A percentile compares a stretch with the other conserved stretches of the same genome.
These are phyloP conservation scores for Entamoeba invadens DNA, from an alignment of 208 protist genomes.

Conservation along the genomic window DNA sequence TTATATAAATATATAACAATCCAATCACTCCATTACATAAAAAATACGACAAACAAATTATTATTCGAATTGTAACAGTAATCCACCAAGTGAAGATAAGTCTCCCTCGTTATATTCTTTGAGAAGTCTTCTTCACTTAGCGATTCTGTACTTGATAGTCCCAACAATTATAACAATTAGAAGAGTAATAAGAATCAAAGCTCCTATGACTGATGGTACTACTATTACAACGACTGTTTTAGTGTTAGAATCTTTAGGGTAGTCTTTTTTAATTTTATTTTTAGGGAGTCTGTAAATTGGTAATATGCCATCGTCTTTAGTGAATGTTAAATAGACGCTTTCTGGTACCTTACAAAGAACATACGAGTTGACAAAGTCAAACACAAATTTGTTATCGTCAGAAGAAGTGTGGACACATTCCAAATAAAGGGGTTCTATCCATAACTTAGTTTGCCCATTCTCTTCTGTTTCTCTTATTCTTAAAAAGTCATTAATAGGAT, in stretches of 20 bases:
- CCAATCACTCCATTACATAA: too few relatives aligned
- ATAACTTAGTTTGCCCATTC: background rate
- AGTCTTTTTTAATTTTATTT: background rate
- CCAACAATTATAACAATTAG: background rate
- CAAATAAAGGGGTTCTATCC: background rate
- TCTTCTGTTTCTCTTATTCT: background rate
- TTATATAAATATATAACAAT: too few relatives aligned
- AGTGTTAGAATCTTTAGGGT: background rate
- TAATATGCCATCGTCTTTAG: background rate
- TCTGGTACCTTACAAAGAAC: background rate
- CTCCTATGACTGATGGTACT: background rate
- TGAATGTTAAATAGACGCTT: background rate
- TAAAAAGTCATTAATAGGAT: background rate
- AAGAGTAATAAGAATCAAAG: background rate
- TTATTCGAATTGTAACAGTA: background rate
- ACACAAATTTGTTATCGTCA: background rate
- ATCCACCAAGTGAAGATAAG: background rate
- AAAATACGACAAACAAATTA: too few relatives aligned
- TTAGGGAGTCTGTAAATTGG: background rate
- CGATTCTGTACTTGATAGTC: background rate
- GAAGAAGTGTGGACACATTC: background rate
- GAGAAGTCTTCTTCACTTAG: background rate
- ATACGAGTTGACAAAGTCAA: background rate
- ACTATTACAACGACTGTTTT: background rate
- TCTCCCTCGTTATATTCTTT: background rate